These are phyloP conservation scores for Hypseocharis bilobata DNA, from an alignment of 441 rosid species.

Conservation along the genomic window DNA sequence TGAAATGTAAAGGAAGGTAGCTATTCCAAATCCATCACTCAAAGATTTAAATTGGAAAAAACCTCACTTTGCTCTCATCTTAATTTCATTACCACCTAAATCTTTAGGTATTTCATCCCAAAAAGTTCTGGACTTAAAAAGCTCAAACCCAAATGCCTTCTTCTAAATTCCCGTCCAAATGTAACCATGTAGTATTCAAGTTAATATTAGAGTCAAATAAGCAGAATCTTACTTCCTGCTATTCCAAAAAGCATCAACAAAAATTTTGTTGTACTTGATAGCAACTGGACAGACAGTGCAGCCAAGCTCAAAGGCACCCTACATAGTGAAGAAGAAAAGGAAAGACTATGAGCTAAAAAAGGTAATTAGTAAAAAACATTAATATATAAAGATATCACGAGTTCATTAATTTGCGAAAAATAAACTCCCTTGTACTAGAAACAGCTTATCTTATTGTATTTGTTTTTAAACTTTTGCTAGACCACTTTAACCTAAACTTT, in stretches of 20 bases:
- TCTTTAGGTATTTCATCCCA: background rate
- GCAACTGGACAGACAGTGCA: constrained; percentile 91
- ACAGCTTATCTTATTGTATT: background rate
- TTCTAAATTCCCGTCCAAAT: background rate
- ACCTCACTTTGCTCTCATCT: background rate
- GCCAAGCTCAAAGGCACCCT: constrained; percentile 96
- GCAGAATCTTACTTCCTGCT: constrained; percentile 67
- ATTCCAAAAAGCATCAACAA: constrained; percentile 98
- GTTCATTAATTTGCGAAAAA: background rate
- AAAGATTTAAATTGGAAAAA: no score
- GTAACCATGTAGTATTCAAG: background rate
- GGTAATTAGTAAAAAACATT: constrained; percentile 18
- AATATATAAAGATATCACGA: background rate
- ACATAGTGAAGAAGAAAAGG: constrained; percentile 22
- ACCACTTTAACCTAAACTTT: background rate
- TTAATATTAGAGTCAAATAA: background rate
- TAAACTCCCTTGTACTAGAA: background rate
- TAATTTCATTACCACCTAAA: background rate
- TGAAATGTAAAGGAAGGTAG: no score
- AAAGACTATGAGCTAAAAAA: background rate
- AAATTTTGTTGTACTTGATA: constrained; percentile 86
- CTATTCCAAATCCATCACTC: no score
- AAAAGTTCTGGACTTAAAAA: background rate
- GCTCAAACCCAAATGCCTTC: background rate
- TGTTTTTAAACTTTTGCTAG: background rate